Conservation (phyloP, 306 rosid species). For the Rosa chinensis region DNA sequence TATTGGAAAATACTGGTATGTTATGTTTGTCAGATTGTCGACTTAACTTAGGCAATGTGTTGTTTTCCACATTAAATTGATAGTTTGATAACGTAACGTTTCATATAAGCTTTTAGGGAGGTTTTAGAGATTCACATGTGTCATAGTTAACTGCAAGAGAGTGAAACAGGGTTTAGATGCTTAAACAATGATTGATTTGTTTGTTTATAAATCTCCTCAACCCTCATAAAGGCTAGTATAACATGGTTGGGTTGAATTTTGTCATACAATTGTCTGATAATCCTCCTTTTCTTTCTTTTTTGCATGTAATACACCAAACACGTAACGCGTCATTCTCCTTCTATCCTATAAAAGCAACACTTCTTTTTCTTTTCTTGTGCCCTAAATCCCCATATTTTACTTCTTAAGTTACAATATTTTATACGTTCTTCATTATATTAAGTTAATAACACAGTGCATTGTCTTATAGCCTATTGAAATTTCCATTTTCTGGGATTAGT, state of each 20-base stretch:
- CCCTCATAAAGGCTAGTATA: background rate
- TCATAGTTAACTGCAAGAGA: background rate
- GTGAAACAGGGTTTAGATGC: background rate
- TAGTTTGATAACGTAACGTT: background rate
- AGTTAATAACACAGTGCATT: constrained; percentile 2
- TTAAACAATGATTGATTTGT: background rate
- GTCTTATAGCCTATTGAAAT: constrained; percentile 31
- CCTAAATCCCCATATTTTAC: background rate
- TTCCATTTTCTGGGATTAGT: constrained; percentile 6
- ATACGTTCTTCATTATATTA: background rate
- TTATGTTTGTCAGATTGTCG: background rate
- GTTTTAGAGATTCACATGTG: background rate
- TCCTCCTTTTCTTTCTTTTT: background rate
- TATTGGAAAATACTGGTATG: too few relatives aligned
- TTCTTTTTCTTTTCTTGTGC: background rate
- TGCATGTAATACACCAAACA: constrained; percentile 27
- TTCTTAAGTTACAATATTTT: constrained; percentile 11
- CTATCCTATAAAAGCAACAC: background rate
- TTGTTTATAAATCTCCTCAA: background rate
- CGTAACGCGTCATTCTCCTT: constrained; percentile 35
- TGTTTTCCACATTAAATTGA: background rate
- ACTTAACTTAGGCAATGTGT: too few relatives aligned
- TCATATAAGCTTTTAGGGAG: background rate
- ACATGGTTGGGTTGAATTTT: constrained; percentile 28
- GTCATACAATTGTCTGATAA: constrained; percentile 25